Conservation (phyloP, 2,329 filamentous ascomycete species). For the Fonsecaea pugnacius region DNA sequence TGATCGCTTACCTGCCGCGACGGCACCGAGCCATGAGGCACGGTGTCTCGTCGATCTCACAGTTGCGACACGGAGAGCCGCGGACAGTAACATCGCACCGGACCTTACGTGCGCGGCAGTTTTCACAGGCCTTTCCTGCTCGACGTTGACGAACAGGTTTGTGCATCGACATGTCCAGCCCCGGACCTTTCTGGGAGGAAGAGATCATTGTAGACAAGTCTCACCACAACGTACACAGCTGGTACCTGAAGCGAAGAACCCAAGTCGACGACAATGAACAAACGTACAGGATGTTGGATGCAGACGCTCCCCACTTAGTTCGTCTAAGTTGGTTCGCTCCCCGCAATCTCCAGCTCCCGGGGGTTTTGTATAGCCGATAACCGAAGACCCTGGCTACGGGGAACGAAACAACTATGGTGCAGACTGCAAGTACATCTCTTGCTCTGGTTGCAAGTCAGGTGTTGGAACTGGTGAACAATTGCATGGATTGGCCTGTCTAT, state of each 20-base stretch:
- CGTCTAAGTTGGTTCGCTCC: neutral
- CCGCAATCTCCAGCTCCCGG: neutral
- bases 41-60: neutral
- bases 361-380: slow-evolving; percentile 2
- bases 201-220: neutral
- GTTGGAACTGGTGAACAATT: neutral
- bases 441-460: neutral
- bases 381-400: neutral
- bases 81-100: slow-evolving; percentile 7
- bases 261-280: neutral
- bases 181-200: neutral
- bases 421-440: neutral
- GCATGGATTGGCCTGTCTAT: neutral
- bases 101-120: slow-evolving; percentile 13
- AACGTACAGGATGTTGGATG: neutral
- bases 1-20: slow-evolving; percentile 11
- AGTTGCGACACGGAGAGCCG: slow-evolving; percentile 15
- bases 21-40: slow-evolving; percentile 8
- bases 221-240: neutral
- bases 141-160: neutral
- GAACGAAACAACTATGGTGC: neutral
- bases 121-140: slow-evolving; percentile 11
- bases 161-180: neutral
- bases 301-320: neutral
- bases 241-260: neutral